Evolutionary conservation across 2,329 filamentous ascomycete species (phyloP).

Genomic region (Pestalotiopsis sp.): DNA sequence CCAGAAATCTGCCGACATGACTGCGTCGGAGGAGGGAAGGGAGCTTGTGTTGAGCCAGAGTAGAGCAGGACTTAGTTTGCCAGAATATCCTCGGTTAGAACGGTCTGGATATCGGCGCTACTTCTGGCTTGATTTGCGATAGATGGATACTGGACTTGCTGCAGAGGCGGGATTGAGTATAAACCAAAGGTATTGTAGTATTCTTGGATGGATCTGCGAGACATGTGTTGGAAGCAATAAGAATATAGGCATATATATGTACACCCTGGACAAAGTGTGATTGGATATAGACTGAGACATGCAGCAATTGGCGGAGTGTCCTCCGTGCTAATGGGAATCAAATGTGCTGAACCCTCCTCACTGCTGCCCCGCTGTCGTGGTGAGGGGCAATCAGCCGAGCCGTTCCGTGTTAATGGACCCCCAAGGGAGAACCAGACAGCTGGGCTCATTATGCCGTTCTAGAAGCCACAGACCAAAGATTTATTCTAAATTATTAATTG

Average conservation of each 20-base stretch:
- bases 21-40: not conserved
- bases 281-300: conserved; percentile 3
- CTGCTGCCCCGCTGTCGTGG: not conserved
- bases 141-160: not conserved
- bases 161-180: not conserved
- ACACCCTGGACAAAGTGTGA: not conserved
- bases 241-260: not conserved
- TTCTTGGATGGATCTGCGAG: not conserved
- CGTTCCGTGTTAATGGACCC: not conserved
- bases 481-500: no score
- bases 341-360: not conserved
- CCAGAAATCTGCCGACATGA: conserved; percentile 90
- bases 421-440: not conserved
- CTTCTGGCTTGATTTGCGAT: not conserved
- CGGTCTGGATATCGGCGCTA: not conserved
- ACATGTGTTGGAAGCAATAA: not conserved
- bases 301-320: not conserved
- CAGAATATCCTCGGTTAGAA: conserved; percentile 1
- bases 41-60: not conserved
- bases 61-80: not conserved
- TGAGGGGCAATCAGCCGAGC: not conserved
- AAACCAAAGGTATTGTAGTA: not conserved
- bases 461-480: no score
- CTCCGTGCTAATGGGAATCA: not conserved
- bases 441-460: not conserved